phyloP scores from a whole-genome alignment of 163 green algal genomes.

The Coccomyxa subellipsoidea region DNA sequence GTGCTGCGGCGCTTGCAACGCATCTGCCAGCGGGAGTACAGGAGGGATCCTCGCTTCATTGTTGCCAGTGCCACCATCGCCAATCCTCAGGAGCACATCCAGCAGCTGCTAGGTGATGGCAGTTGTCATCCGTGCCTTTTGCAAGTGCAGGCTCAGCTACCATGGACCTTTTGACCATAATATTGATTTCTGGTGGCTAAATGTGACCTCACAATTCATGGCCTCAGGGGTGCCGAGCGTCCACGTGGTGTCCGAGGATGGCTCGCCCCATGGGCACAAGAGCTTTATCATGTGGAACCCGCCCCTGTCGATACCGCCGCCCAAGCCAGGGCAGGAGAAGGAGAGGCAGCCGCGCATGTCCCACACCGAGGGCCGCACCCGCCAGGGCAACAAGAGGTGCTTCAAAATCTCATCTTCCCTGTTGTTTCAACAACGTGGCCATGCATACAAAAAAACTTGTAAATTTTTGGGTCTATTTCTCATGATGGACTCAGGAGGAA shows the following conservation, averaged over 20 bases:
- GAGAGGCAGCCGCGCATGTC: constrained; percentile 15
- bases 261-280: constrained; percentile 77
- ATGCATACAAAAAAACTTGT: too few relatives aligned
- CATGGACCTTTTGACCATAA: too few relatives aligned
- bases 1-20: constrained; percentile 85
- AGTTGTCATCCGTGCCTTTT: neutral
- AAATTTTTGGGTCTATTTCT: too few relatives aligned
- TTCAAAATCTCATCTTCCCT: neutral
- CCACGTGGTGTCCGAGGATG: constrained; percentile 67
- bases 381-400: constrained; percentile 9
- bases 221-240: constrained; percentile 33
- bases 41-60: constrained; percentile 57
- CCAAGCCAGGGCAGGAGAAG: neutral
- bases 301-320: constrained; percentile 46
- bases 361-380: constrained; percentile 27
- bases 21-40: constrained; percentile 64
- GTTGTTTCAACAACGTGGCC: neutral
- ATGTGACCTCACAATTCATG: too few relatives aligned
- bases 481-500: too few relatives aligned
- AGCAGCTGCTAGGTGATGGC: constrained; percentile 58
- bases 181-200: too few relatives aligned
- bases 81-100: constrained; percentile 76
- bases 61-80: constrained; percentile 86
- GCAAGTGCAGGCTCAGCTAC: neutral
- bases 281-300: constrained; percentile 95